These are phyloP conservation scores for Lotus japonicus DNA, from an alignment of 306 rosid species.

Conservation along the genomic window DNA sequence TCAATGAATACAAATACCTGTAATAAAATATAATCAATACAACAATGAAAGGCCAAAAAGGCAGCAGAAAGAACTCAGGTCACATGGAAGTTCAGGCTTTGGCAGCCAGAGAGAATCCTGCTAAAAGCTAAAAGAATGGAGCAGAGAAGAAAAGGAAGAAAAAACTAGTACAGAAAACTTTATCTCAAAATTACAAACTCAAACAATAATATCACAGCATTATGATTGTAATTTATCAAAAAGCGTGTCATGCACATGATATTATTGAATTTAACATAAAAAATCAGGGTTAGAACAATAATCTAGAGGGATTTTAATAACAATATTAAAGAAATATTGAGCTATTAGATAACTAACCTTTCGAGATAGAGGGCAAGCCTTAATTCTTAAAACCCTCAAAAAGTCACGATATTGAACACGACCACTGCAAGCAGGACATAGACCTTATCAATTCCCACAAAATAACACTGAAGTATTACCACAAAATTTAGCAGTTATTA, in stretches of 20 bases:
- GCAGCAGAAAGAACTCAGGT: not conserved
- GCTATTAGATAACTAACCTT: conserved; percentile 52
- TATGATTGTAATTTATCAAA: not conserved
- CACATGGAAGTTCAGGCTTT: not conserved
- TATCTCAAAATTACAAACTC: not conserved
- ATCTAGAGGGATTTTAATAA: not conserved
- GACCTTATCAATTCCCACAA: conserved; percentile 13
- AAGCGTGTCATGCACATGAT: not conserved
- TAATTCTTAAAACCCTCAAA: conserved; percentile 62
- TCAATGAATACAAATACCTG: conserved; percentile 78
- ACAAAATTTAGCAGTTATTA: not conserved
- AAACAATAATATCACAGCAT: not conserved
- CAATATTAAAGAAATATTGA: not conserved
- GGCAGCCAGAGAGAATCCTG: conserved; percentile 2
- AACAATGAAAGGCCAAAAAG: not conserved
- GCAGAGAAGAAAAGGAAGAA: not conserved
- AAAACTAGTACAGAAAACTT: not conserved
- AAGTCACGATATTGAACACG: conserved; percentile 63
- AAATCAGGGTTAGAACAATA: not conserved
- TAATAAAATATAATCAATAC: conserved; percentile 8
- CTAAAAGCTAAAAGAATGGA: not conserved
- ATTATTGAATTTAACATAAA: not conserved
- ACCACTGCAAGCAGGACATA: conserved; percentile 55
- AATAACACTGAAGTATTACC: not conserved
- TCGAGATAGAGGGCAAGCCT: conserved; percentile 53